Evolutionary conservation across 495 filamentous ascomycete species (phyloP), one percentile per base, ranked within the genome.

Genomic region (Bathelium albidoporum): DNA sequence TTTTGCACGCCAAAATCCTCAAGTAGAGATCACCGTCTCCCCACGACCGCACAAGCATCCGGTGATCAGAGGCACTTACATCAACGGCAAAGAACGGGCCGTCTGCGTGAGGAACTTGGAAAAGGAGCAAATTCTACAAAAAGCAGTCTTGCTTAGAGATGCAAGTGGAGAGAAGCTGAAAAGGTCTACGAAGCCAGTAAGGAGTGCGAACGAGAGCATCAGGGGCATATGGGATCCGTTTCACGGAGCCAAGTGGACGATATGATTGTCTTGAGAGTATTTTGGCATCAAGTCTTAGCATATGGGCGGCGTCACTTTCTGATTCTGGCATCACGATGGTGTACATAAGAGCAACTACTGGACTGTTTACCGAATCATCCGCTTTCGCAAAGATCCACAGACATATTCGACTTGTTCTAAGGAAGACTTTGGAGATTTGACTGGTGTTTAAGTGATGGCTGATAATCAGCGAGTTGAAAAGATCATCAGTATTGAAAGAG

Each of bases 221-320:
- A 86, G 94, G 79, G 94, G 94, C 63, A 84, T 97, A 66, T 98
- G 93, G 91, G 88, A 85, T 78, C 91, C 91, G 45, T 96, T 89
- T 73, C 94, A 97, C 75, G 91, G 92, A 28, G 49, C 49, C 20
- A 55, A 55, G 2, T 55, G 49, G 49, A 55, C 7, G 1, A 55
- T 55, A 9, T 55, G 49, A 55, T 55, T 16, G n/a, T 12, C 11
- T 28, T 29, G 7, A 9, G 1, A 29, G 22, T 9, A 9, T 9
- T 29, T 29, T 55, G 9, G 4, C 7, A 55, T 0, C 24, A 29
- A 55, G 2, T 5, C 9, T 28, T 55, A 55, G 49, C 49, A 55
- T 55, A 11, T 55, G 49, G 22, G 24, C 49, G 49, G 49, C 49
- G 49, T 55, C 44, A 49, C 5, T n/a, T 39, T 14, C 5, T 5